Evolutionary conservation across 2,329 filamentous ascomycete species (phyloP).

Genomic region (Arthroderma sp.): DNA sequence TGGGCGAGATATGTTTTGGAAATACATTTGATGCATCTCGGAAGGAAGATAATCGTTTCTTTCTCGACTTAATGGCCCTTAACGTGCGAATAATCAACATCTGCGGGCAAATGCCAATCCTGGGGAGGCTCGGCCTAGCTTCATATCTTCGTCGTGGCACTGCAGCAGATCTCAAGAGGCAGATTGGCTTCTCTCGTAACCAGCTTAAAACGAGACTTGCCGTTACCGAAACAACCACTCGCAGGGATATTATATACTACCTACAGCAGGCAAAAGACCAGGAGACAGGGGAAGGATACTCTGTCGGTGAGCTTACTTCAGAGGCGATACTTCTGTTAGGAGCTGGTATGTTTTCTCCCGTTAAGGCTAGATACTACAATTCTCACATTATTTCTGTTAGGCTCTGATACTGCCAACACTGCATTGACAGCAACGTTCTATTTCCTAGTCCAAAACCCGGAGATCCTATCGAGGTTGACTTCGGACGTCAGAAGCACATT

Average conservation of each 20-base stretch:
- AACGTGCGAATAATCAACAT: too few species aligned
- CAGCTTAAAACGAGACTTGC: slow-evolving; percentile 23
- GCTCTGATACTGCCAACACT: slow-evolving; percentile 28
- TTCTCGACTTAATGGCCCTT: slow-evolving; percentile 20
- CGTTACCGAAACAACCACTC: slow-evolving; percentile 11
- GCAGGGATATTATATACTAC: slow-evolving; percentile 37
- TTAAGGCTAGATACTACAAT: too few species aligned
- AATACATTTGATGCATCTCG: slow-evolving; percentile 20
- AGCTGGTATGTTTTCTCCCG: slow-evolving; percentile 27
- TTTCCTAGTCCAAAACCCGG: slow-evolving; percentile 25
- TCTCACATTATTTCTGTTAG: slow-evolving; percentile 11
- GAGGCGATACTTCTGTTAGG: slow-evolving; percentile 37
- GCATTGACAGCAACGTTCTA: slow-evolving; percentile 24
- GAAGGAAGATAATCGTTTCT: slow-evolving; percentile 8
- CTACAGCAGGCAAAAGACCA: slow-evolving; percentile 34
- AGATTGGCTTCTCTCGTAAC: too few species aligned
- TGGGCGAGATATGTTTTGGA: slow-evolving; percentile 23
- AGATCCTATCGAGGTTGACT: slow-evolving; percentile 17
- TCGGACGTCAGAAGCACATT: slow-evolving; percentile 24
- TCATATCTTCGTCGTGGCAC: neutral
- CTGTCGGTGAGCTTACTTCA: slow-evolving; percentile 33
- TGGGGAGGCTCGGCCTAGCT: slow-evolving; percentile 3
- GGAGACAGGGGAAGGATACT: slow-evolving; percentile 31
- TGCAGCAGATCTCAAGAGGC: neutral
- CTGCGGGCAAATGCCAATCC: slow-evolving; percentile 9